Conservation (phyloP, 495 filamentous ascomycete genomes). For the Talaromyces trachyspermus region DNA sequence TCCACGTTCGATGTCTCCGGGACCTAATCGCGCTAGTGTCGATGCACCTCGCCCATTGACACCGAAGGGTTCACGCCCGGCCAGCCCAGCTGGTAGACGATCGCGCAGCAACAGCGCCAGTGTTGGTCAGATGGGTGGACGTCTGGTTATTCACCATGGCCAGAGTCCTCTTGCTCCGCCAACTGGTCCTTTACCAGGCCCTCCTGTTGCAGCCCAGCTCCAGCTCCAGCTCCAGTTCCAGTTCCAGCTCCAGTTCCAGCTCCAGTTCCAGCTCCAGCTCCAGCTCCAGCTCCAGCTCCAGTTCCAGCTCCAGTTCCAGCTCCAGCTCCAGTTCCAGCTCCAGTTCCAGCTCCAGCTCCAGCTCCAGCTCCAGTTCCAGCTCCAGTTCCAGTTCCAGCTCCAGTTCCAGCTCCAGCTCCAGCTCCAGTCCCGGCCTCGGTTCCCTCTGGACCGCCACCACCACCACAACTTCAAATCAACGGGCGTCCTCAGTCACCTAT, state of each 20-base stretch:
- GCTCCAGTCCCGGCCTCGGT: too few relatives aligned
- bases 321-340: too few relatives aligned
- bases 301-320: too few relatives aligned
- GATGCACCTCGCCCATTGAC: constrained; percentile 38
- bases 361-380: too few relatives aligned
- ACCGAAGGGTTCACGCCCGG: constrained; percentile 32
- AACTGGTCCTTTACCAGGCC: constrained; percentile 25
- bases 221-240: too few relatives aligned
- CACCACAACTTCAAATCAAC: not conserved
- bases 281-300: too few relatives aligned
- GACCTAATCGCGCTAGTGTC: constrained; percentile 12
- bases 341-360: too few relatives aligned
- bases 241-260: too few relatives aligned
- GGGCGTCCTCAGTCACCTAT: constrained; percentile 7
- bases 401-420: too few relatives aligned
- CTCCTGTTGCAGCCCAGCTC: constrained; percentile 17
- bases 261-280: too few relatives aligned
- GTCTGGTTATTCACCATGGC: constrained; percentile 41
- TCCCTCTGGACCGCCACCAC: too few relatives aligned
- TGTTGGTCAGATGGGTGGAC: constrained; percentile 35
- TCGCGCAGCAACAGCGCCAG: constrained; percentile 46
- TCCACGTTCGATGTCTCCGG: constrained; percentile 35
- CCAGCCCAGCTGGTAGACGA: constrained; percentile 33
- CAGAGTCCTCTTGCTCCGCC: constrained; percentile 47
- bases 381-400: too few relatives aligned